Evolutionary conservation across 352 stramenopile genomes (phyloP), one percentile per base, ranked within the genome.

Genomic region (Globisporangium nagaii): DNA sequence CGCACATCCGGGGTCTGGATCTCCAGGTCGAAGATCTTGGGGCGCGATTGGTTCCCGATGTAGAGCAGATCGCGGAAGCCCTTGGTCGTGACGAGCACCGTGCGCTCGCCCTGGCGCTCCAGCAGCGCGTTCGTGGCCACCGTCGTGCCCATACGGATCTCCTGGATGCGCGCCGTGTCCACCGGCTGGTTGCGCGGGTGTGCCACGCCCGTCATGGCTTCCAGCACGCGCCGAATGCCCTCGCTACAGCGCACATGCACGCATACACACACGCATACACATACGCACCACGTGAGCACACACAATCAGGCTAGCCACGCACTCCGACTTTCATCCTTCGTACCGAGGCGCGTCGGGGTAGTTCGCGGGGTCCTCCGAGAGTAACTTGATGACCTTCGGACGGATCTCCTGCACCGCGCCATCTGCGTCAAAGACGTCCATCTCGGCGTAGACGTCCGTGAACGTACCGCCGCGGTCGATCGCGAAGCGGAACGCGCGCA

Each of bases 111-210:
- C 51, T 98, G 79, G 41, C 97, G 77, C 73, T 99, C 97, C 31
- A 99, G 70, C 63, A 99, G 75, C 6, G 96, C 97, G 66, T 99
- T 99, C n/a, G 97, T 99, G 2, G 97, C 97, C 12, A 99, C 97
- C 4, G 97, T 99, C 9, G 53, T 56, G 73, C 74, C 97, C 97
- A 99, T 99, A 27, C 97, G 85, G 63, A 99, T 98, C 46, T 80
- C 96, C 52, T 96, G 90, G 57, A 99, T 98, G 37, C 78, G 69
- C 11, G 72, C 75, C 27, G 93, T 98, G 52, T 96, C 76, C 19
- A 98, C 75, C 0, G 80, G 75, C 40, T 79, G 47, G 58, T 93
- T 74, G 19, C 95, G 74, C 42, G 89, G 79, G 72, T 98, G 83
- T 17, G 77, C 65, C 51, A 84, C 58, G 55, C 81, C 77, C n/a